Evolutionary conservation across 345 rosid species (phyloP), one percentile per base, ranked within the genome.

Genomic region (Leavenworthia alabamica): DNA sequence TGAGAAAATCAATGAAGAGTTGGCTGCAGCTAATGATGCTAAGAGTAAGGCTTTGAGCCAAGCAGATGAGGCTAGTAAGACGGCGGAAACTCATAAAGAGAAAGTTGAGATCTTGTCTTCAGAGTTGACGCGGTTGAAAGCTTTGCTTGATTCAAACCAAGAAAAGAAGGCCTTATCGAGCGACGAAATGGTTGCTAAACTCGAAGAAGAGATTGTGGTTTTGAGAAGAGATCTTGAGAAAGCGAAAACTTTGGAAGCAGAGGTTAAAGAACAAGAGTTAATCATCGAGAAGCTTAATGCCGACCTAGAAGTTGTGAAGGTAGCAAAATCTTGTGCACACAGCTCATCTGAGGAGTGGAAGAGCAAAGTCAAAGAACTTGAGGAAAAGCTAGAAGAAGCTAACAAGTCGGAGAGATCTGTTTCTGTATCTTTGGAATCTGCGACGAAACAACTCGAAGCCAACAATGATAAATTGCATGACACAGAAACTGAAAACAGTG

Each of bases 61-160:
- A 71, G 97, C 99, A 1, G 96, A 84, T 65, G 92, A 89, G 55
- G 95, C 95, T n/a, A 82, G 94, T 28, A 93, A 84, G 81, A 82
- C 82, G 5, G 97, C 90, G 15, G 96, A 84, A 67, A 73, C 81
- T 60, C 96, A 87, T 66, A 88, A 69, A 0, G 92, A 85, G 54
- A 87, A 89, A 74, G 91, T 72, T 64, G 96, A 89, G 50, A 63
- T 79, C 69, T 91, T 93, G 56, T 82, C 97, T 0, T 77, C 82
- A n/a, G 97, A 93, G 58, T 53, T 89, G 72, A 45, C 77, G 8
- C 78, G 77, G 53, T 68, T 93, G 71, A 89, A 82, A 75, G 81
- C 78, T 11, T 49, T 81, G 77, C 90, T 89, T 66, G 96, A 93
- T 74, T 81, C 91, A 4, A 87, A 84, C 58, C 79, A 51, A 63